Percentiles rank a stretch among this genome's conserved stretches.
Evolutionary conservation across 495 filamentous ascomycete genomes (phyloP).

Genomic region (Diplogelasinospora grovesii): DNA sequence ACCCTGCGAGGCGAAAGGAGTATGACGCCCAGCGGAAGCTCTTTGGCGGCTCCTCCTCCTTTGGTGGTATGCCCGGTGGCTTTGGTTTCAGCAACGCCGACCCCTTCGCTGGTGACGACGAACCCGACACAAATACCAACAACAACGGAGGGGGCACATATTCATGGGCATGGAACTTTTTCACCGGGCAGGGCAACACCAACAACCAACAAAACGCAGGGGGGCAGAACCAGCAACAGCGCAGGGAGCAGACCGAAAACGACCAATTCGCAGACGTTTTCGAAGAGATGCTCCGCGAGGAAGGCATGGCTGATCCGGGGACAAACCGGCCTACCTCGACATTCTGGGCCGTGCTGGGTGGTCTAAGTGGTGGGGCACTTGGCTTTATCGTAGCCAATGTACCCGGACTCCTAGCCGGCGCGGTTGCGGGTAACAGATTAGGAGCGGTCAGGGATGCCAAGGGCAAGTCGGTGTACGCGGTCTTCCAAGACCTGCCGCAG

Average conservation of each 20-base stretch:
- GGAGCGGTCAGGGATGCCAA: conserved; percentile 82
- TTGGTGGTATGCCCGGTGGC: conserved; percentile 22
- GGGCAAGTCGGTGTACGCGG: conserved; percentile 92
- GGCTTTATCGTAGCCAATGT: conserved; percentile 94
- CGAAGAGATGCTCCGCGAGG: conserved; percentile 96
- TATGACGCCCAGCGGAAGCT: conserved; percentile 69
- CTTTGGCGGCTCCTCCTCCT: conserved; percentile 19
- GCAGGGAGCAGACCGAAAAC: conserved; percentile 43
- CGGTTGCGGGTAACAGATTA: conserved; percentile 84
- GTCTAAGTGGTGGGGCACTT: conserved; percentile 79
- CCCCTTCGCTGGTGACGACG: conserved; percentile 52
- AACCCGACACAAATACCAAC: conserved; percentile 39
- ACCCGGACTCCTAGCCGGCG: conserved; percentile 81
- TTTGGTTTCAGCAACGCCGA: conserved; percentile 38
- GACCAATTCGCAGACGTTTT: conserved; percentile 88
- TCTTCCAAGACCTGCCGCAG: conserved; percentile 80
- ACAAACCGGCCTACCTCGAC: conserved; percentile 54
- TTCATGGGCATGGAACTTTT: conserved; percentile 48
- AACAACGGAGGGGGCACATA: conserved; percentile 14
- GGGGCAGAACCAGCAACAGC: conserved; percentile 7
- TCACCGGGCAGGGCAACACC: conserved; percentile 28
- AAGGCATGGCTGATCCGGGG: conserved; percentile 58
- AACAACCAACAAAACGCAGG: neutral
- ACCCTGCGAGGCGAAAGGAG: conserved; percentile 69
- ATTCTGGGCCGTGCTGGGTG: conserved; percentile 84